Base-by-base conservation (phyloP, 257 asterid species). In the Eustoma russellianum region DNA sequence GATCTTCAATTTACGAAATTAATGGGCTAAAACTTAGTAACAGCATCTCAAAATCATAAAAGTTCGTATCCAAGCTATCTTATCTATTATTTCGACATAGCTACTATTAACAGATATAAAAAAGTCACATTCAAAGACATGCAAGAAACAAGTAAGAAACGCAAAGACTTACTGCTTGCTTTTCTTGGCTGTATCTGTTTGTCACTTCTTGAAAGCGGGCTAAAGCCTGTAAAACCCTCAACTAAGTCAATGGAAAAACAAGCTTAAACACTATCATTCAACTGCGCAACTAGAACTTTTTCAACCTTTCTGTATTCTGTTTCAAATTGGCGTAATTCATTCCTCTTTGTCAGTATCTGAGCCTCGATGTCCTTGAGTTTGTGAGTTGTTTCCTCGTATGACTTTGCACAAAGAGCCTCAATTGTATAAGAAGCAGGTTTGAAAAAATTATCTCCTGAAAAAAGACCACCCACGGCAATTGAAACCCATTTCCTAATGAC, bases 121-220 rank as follows among this genome's bases (percentile, higher is more conserved):
- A 1, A n/a, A 52, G 11, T 9, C 17, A 19, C 45, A 52, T 9
- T 0, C 8, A 16, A 40, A 14, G 30, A 16, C 5, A 13, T 38
- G 9, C 15, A 30, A 49, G 28, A 33, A 50, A 33, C 15, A 33
- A 41, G 14, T 10, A 13, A 5, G 10, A 0, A 45, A 56, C 41
- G 59, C 24, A 66, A 48, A 71, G 70, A 80, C 98, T 81, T 83
- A 92, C 99, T 50, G 95, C 51, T 66, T 79, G 93, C 75, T 92
- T 92, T 73, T 92, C 99, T 76, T 81, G 95, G 69, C 58, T 78
- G 59, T 92, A 92, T 82, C 93, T 76, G 59, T 83, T 88, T 61
- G 94, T 92, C 62, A 83, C 99, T 76, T 92, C 99, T 77, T 92
- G 99, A 67, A 85, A 92, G 64, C 94, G 81, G 13, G 97, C 94